phyloP scores from a whole-genome alignment of 192 early-diverging fungal species.

The Coemansia sp. region DNA sequence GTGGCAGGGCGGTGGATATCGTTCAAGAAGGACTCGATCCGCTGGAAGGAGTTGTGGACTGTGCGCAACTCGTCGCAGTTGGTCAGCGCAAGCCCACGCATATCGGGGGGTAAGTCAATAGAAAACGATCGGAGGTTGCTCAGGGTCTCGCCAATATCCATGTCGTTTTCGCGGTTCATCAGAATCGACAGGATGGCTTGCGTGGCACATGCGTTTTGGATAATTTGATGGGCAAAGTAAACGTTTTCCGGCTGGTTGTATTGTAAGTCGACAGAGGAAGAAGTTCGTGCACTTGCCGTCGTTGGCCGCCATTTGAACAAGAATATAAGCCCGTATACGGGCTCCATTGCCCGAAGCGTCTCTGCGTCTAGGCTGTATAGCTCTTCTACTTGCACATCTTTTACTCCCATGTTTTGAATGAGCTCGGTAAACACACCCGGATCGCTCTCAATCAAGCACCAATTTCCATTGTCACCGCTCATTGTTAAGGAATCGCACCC shows the following conservation, averaged over 20 bases:
- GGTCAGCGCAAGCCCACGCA: constrained; percentile 77
- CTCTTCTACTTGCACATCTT: constrained; percentile 78
- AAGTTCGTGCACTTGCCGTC: not conserved
- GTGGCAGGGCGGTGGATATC: constrained; percentile 59
- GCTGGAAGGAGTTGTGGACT: constrained; percentile 82
- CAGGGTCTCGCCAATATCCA: constrained; percentile 75
- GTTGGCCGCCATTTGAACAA: constrained; percentile 75
- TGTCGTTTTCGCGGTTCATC: constrained; percentile 58
- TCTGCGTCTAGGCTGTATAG: constrained; percentile 73
- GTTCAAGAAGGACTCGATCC: constrained; percentile 75
- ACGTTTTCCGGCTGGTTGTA: constrained; percentile 50
- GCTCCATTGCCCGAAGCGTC: constrained; percentile 65
- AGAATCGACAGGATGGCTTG: constrained; percentile 82
- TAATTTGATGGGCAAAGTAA: constrained; percentile 78
- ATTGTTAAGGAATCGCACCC: constrained; percentile 12
- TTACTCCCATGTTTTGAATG: constrained; percentile 72
- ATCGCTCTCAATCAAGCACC: constrained; percentile 88
- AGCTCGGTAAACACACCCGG: constrained; percentile 88
- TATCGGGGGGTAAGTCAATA: constrained; percentile 70
- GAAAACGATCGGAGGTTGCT: constrained; percentile 72
- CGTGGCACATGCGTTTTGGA: constrained; percentile 85
- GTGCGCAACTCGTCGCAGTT: constrained; percentile 75
- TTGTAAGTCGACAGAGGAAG: constrained; percentile 17
- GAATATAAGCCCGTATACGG: constrained; percentile 81
- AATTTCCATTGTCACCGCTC: constrained; percentile 65